phyloP scores from a whole-genome alignment of 371 early-diverging fungal genomes.

The Caulochytrium protostelioides region DNA sequence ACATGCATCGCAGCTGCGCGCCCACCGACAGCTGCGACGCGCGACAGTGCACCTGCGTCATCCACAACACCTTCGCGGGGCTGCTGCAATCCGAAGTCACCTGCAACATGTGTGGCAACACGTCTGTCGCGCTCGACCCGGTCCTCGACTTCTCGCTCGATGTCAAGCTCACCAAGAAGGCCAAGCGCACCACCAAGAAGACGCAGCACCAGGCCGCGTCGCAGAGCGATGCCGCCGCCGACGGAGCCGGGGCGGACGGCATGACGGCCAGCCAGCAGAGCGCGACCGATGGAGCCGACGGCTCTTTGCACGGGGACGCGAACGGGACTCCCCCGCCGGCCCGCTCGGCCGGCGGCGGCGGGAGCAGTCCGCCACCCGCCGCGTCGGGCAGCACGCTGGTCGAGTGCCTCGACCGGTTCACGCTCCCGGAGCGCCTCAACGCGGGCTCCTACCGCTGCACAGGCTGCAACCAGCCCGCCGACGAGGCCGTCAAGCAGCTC shows the following conservation, averaged over 20 bases:
- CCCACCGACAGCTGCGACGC: constrained; percentile 7
- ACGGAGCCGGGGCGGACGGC: neutral
- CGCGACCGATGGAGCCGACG: constrained; percentile 2
- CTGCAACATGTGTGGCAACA: constrained; percentile 57
- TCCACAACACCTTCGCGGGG: constrained; percentile 81
- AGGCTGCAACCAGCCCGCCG: constrained; percentile 35
- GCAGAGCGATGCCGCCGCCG: constrained; percentile 2
- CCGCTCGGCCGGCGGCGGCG: no score
- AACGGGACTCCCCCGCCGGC: neutral
- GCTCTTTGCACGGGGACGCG: constrained; percentile 4
- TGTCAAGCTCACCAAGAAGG: constrained; percentile 10
- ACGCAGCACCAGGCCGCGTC: constrained; percentile 4
- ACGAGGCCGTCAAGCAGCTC: constrained; percentile 64
- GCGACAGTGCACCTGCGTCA: constrained; percentile 72
- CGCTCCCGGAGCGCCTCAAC: constrained; percentile 44
- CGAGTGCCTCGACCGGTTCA: constrained; percentile 35
- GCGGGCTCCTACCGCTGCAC: constrained; percentile 49
- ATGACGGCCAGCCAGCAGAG: no score
- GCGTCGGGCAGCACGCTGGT: constrained; percentile 2
- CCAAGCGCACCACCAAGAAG: constrained; percentile 1
- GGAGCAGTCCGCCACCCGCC: neutral
- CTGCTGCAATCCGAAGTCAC: constrained; percentile 68
- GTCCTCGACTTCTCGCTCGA: constrained; percentile 80
- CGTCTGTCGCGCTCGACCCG: constrained; percentile 60
- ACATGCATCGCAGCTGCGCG: constrained; percentile 41